Evolutionary conservation across 2,329 filamentous ascomycete genomes (phyloP), one percentile per base, ranked within the genome.

Genomic region (Colletotrichum scovillei): DNA sequence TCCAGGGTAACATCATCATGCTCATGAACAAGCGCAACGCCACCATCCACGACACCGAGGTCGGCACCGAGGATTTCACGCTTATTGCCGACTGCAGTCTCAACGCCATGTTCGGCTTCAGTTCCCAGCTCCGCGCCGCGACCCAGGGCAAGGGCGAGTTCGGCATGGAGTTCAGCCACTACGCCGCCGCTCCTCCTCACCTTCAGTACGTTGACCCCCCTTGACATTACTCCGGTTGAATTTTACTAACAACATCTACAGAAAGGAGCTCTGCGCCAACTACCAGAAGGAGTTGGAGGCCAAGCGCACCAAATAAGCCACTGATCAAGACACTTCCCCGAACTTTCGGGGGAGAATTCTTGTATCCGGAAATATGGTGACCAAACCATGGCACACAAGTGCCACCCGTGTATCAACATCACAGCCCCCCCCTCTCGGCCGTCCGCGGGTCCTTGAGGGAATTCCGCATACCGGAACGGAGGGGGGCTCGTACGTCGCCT

Each of bases 61-160:
- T 97, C 77, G 95, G 95, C 42, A 88, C 92, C 19, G 97, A 99
- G 80, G 97, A 99, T 80, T 98, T 99, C 80, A 97, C 94, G 6
- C 89, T 98, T 72, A 91, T 92, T 69, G 95, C 95, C 30, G 97
- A 98, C 85, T 98, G 95, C 87, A 95, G 93, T 82, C 85, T 99
- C 82, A 98, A 98, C 83, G 91, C 93, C 82, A 99, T 99, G 97
- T 99, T 99, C 82, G 97, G 97, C 75, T 98, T 99, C 86, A 95
- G 92, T 79, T 94, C 92, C 55, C 94, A 98, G 84, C 85, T 99
- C 77, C 91, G 97, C 78, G 97, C 97, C 16, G 94, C 95, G 26
- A 98, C 95, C 2, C 97, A 99, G 86, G 97, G 97, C 75, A 99
- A 99, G 89, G 97, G 97, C 79, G 97, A 99, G 86, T 99, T 98